Evolutionary conservation across 2,329 filamentous ascomycete species (phyloP), one percentile per base, ranked within the genome.

Genomic region (Aspergillus luchuensis): DNA sequence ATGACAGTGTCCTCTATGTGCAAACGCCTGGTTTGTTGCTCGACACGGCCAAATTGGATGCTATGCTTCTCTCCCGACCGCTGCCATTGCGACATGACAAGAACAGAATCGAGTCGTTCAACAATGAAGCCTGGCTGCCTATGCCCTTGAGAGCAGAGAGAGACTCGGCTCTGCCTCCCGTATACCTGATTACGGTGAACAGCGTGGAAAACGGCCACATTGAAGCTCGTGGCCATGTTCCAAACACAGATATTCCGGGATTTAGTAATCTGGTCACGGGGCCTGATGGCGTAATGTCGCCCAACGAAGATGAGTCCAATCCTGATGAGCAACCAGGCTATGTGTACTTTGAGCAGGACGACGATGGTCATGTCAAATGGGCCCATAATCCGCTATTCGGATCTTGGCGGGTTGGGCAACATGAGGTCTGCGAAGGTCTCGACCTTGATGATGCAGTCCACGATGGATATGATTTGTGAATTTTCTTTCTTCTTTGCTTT

Each of bases 1-100:
- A 81, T 62, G 77, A 80, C 52, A 75, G 77, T 41, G 74, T 80
- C 0, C 63, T 81, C 1, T 81, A 79, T 63, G 65, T 81, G 4
- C 76, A 74, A 39, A 74, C 75, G 1, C 79, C 79, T 0, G 79
- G 79, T 0, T 58, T 80, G 45, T 62, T 78, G 0, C 64, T 79
- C 28, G 73, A 80, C 50, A 73, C 70, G 0, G 67, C 68, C 6
- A 75, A 72, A 25, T 62, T 81, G 15, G 78, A 81, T 57, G 58
- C 70, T 3, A 64, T 79, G 43, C 66, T 81, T n/a, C 66, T 75
- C 15, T 72, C 71, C 13, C 67, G 69, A 4, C 72, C 74, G 2
- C 60, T 78, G 4, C 75, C 75, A 2, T 65, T 72, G 15, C 60
- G 68, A 25, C 69, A 75, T 19, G 73, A 78, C 54, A 69, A 69